A percentile compares a stretch with the other conserved stretches of the same genome.
phyloP scores from a whole-genome alignment of 352 stramenopile species.

The Blastocystis sp. region DNA sequence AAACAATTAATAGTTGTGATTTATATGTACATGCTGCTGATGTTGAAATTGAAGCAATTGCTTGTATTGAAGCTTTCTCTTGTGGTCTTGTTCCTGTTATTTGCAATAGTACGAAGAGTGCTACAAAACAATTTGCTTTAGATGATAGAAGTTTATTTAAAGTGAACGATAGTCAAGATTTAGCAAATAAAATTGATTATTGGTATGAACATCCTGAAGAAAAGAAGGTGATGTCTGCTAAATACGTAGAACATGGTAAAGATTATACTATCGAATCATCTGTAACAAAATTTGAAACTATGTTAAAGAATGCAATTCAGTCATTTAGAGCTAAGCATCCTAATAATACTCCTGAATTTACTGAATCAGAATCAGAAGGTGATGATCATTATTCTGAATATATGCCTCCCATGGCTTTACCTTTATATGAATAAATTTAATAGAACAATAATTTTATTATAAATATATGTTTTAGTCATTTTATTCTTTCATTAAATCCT shows the following conservation, averaged over 20 bases:
- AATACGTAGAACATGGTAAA: conserved; percentile 10
- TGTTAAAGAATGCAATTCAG: conserved; percentile 31
- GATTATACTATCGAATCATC: conserved; percentile 18
- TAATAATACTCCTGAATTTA: too few relatives aligned
- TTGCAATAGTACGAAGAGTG: conserved; percentile 9
- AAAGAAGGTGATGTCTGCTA: background rate
- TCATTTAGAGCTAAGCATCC: too few relatives aligned
- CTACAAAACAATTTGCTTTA: conserved; percentile 29
- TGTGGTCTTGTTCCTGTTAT: conserved; percentile 33
- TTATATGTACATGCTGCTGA: conserved; percentile 33
- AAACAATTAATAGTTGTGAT: conserved; percentile 33
- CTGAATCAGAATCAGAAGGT: too few relatives aligned
- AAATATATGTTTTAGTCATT: too few relatives aligned
- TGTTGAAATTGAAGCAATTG: conserved; percentile 36
- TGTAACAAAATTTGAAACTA: conserved; percentile 6
- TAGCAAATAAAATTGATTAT: conserved; percentile 34
- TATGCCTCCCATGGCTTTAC: too few relatives aligned
- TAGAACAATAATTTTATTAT: too few relatives aligned
- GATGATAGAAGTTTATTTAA: conserved; percentile 15
- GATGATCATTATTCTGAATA: too few relatives aligned
- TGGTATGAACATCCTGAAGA: conserved; percentile 37
- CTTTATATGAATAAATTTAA: too few relatives aligned
- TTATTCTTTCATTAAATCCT: too few relatives aligned
- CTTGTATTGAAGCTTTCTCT: conserved; percentile 19
- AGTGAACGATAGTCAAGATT: conserved; percentile 16